Percentiles rank a stretch among this genome's conserved stretches.
Evolutionary conservation across 2,329 filamentous ascomycete genomes (phyloP).

Genomic region (Nigrospora oryzae): DNA sequence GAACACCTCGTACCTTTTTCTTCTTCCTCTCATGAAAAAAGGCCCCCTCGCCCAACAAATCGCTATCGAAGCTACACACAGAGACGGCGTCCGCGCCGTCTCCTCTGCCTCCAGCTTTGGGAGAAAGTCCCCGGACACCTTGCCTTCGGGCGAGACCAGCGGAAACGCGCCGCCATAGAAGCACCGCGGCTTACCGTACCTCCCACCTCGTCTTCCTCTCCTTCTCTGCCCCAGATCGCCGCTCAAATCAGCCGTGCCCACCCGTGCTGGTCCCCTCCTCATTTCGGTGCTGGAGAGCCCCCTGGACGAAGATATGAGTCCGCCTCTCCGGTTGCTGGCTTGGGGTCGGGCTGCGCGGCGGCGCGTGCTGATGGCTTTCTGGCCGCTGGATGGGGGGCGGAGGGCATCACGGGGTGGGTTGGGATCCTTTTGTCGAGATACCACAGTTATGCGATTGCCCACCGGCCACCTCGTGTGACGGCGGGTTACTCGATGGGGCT

Average conservation of each 20-base stretch:
- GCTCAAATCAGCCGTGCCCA: conserved; percentile 32
- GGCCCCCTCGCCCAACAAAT: conserved; percentile 98
- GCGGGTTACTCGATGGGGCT: conserved; percentile 99
- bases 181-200: conserved; percentile 80
- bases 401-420: conserved; percentile 41
- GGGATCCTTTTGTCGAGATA: conserved; percentile 75
- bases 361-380: conserved; percentile 15
- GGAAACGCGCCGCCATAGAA: conserved; percentile 99
- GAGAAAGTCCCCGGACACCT: conserved; percentile 99
- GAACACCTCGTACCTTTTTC: conserved; percentile 17
- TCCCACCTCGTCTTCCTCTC: conserved; percentile 40
- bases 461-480: conserved; percentile 25
- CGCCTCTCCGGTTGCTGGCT: conserved; percentile 29
- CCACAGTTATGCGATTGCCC: conserved; percentile 98
- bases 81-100: conserved; percentile 51
- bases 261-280: conserved; percentile 22
- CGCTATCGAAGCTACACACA: conserved; percentile 98
- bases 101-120: conserved; percentile 64
- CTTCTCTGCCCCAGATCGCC: conserved; percentile 28
- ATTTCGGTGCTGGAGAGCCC: conserved; percentile 24
- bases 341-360: conserved; percentile 9
- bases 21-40: conserved; percentile 30
- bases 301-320: conserved; percentile 89
- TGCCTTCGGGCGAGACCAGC: conserved; percentile 45
- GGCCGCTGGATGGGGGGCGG: conserved; percentile 26